Evolutionary conservation across 805 yeast species (phyloP).

Genomic region (Nakazawaea ishiwadae): DNA sequence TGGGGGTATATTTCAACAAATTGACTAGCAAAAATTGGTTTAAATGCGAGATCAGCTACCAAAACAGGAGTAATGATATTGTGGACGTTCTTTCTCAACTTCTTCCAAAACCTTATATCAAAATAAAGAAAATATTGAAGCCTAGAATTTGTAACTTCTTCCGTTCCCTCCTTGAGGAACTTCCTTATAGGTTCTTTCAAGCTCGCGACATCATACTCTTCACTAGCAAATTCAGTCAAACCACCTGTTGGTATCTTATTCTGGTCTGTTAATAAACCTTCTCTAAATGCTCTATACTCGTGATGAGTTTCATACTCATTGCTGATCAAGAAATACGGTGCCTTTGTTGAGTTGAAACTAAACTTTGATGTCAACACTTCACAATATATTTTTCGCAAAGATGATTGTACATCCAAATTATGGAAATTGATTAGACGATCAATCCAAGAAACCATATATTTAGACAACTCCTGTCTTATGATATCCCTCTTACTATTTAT

Average conservation of each 20-base stretch:
- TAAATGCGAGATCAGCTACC: conserved; percentile 43
- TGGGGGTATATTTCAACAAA: conserved; percentile 51
- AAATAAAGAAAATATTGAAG: conserved; percentile 54
- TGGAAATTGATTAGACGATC: conserved; percentile 33
- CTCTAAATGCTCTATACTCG: conserved; percentile 14
- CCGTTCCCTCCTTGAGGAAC: conserved; percentile 1
- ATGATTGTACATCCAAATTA: conserved; percentile 30
- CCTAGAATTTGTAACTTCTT: conserved; percentile 34
- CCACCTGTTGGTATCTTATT: conserved; percentile 26
- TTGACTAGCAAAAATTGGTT: conserved; percentile 46
- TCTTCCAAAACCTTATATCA: conserved; percentile 55
- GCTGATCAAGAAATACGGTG: conserved; percentile 10
- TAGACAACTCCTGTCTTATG: conserved; percentile 41
- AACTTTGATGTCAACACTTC: conserved; percentile 34
- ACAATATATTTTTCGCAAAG: conserved; percentile 37
- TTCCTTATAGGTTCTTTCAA: conserved; percentile 9
- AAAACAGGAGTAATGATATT: conserved; percentile 50
- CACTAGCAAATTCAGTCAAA: conserved; percentile 10
- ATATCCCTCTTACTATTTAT: conserved; percentile 48
- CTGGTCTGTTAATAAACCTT: conserved; percentile 30
- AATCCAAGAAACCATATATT: conserved; percentile 48
- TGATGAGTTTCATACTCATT: not conserved
- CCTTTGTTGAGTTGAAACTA: conserved; percentile 5
- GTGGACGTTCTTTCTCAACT: conserved; percentile 42
- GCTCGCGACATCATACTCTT: conserved; percentile 22